phyloP scores from a whole-genome alignment of 2,329 filamentous ascomycete genomes.

The Colletotrichum australisinense region DNA sequence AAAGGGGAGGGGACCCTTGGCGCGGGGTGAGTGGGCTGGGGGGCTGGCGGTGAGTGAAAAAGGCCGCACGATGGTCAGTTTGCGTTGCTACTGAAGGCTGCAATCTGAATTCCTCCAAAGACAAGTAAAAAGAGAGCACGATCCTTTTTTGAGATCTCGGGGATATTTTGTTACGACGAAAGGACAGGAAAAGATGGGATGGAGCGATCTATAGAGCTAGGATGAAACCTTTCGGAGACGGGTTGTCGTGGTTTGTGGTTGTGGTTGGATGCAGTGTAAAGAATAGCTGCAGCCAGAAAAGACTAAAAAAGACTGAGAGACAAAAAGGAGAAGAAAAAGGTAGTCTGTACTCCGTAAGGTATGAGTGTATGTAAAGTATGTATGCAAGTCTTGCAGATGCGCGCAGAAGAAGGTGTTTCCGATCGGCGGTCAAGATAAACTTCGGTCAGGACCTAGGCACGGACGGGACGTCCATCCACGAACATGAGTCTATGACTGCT shows the following conservation, averaged over 20 bases:
- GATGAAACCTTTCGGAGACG: slow-evolving; percentile 3
- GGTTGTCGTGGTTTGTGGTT: not conserved
- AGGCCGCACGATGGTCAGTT: slow-evolving; percentile 11
- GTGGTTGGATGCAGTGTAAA: not conserved
- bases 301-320: not conserved
- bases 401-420: not conserved
- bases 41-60: slow-evolving; percentile 22
- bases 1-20: slow-evolving; percentile 11
- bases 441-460: slow-evolving; percentile 10
- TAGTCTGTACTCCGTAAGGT: not conserved
- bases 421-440: slow-evolving; percentile 30
- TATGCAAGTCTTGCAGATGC: not conserved
- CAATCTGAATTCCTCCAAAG: not conserved
- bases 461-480: not conserved
- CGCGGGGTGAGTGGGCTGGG: slow-evolving; percentile 18
- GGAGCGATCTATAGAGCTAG: not conserved
- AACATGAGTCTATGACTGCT: not conserved
- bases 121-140: not conserved
- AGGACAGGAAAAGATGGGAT: not conserved
- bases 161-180: not conserved
- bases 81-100: not conserved
- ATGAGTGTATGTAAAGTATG: not conserved
- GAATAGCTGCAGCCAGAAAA: not conserved
- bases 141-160: too few species aligned
- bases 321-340: not conserved